These are phyloP conservation scores for Starmerella cellae DNA, from an alignment of 805 yeast species.

Conservation along the genomic window DNA sequence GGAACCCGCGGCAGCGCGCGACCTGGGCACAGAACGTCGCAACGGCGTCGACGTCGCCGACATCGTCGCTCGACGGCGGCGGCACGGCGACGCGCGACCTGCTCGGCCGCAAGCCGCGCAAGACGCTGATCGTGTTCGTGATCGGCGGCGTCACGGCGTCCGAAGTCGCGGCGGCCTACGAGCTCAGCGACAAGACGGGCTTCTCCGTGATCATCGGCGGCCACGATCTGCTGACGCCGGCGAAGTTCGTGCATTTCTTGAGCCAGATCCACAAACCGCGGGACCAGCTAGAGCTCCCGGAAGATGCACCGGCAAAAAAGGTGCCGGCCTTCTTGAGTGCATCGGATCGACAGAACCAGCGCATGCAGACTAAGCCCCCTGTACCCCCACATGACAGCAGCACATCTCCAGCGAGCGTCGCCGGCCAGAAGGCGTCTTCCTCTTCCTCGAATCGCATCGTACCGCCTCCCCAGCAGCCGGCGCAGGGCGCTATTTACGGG, in stretches of 20 bases:
- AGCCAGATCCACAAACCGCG: conserved; percentile 23
- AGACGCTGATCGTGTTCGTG: conserved; percentile 52
- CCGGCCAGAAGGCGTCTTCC: background rate
- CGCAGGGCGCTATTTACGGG: background rate
- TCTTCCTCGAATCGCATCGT: background rate
- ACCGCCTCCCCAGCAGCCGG: background rate
- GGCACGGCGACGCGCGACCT: background rate
- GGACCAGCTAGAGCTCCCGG: conserved; percentile 23
- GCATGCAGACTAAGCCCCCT: background rate
- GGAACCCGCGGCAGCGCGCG: conserved; percentile 61
- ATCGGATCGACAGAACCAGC: conserved; percentile 7
- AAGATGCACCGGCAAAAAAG: conserved; percentile 21
- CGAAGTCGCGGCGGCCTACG: conserved; percentile 65
- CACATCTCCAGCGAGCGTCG: background rate
- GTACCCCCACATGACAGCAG: no score
- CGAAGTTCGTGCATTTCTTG: conserved; percentile 24
- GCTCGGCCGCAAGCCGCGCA: conserved; percentile 12
- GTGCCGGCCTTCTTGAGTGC: conserved; percentile 25
- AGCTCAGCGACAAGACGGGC: conserved; percentile 40
- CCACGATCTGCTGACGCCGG: conserved; percentile 47
- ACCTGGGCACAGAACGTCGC: conserved; percentile 50
- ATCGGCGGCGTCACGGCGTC: conserved; percentile 85
- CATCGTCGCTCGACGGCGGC: background rate
- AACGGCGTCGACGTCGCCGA: background rate
- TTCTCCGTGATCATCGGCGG: conserved; percentile 74